A percentile compares a stretch with the other conserved stretches of the same genome.
Conservation (phyloP, 2,329 filamentous ascomycete genomes). For the Sclerotinia spermophila region DNA sequence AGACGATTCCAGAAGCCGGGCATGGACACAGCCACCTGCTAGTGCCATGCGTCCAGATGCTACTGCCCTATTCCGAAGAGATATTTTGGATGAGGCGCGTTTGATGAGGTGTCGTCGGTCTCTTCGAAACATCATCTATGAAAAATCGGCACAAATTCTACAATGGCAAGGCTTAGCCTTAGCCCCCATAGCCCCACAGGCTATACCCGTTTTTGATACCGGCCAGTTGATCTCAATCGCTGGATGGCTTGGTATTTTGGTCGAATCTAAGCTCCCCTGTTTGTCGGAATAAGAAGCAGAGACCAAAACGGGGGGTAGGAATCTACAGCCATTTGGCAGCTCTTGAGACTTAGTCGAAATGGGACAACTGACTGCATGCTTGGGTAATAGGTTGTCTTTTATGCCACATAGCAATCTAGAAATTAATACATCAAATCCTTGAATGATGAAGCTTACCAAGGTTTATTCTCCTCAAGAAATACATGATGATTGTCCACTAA, state of each 20-base stretch:
- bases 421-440: not conserved
- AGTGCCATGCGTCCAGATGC: not conserved
- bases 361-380: not conserved
- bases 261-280: not conserved
- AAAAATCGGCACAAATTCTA: not conserved
- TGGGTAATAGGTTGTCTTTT: not conserved
- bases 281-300: not conserved
- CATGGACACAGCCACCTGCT: not conserved
- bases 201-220: not conserved
- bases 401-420: not conserved
- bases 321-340: not conserved
- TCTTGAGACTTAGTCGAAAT: not conserved
- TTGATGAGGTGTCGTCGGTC: not conserved
- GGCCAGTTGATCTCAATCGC: not conserved
- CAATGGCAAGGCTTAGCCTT: constrained; percentile 9
- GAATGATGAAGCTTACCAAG: not conserved
- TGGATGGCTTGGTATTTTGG: not conserved
- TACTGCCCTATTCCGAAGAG: not conserved
- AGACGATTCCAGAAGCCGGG: not conserved
- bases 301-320: not conserved
- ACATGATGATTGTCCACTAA: not conserved
- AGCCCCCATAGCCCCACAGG: constrained; percentile 5
- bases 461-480: not conserved
- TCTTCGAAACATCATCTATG: not conserved
- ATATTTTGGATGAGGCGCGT: not conserved